Percentiles rank a stretch among this genome's conserved stretches.
Evolutionary conservation across 2,329 filamentous ascomycete species (phyloP).

Genomic region (Colletotrichum tofieldiae): DNA sequence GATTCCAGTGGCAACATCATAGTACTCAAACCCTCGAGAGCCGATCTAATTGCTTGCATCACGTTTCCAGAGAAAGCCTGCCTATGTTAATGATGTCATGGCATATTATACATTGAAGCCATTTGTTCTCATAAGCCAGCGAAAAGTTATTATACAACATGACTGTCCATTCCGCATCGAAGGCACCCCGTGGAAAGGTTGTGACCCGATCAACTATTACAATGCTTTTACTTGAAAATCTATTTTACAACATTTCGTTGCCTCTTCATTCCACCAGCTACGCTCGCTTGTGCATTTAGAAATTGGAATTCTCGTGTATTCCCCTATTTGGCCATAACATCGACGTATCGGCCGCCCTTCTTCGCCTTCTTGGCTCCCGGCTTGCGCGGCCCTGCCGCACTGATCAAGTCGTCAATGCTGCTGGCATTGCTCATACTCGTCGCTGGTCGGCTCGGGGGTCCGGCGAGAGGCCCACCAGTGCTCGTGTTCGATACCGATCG

Average conservation of each 20-base stretch:
- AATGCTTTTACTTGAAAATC: conserved; percentile 28
- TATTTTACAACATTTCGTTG: conserved; percentile 32
- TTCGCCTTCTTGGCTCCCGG: conserved; percentile 77
- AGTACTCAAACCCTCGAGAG: background rate
- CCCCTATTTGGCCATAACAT: conserved; percentile 87
- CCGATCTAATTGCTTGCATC: background rate
- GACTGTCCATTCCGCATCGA: background rate
- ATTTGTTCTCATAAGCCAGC: background rate
- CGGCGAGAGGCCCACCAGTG: conserved; percentile 55
- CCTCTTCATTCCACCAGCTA: conserved; percentile 8
- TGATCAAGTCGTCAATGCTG: conserved; percentile 93
- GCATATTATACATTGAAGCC: background rate
- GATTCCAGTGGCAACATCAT: background rate
- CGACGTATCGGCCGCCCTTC: conserved; percentile 91
- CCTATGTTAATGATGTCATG: background rate
- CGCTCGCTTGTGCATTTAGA: conserved; percentile 20
- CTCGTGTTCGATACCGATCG: conserved; percentile 66
- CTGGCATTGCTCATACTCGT: conserved; percentile 93
- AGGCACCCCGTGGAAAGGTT: background rate
- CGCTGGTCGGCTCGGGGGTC: conserved; percentile 78
- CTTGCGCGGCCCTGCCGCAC: conserved; percentile 80
- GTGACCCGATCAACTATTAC: conserved; percentile 21
- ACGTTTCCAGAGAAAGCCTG: background rate
- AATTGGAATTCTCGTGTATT: conserved; percentile 13
- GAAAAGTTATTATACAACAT: background rate